phyloP scores from a whole-genome alignment of 2,329 filamentous ascomycete genomes.

The Endothia cerciana region DNA sequence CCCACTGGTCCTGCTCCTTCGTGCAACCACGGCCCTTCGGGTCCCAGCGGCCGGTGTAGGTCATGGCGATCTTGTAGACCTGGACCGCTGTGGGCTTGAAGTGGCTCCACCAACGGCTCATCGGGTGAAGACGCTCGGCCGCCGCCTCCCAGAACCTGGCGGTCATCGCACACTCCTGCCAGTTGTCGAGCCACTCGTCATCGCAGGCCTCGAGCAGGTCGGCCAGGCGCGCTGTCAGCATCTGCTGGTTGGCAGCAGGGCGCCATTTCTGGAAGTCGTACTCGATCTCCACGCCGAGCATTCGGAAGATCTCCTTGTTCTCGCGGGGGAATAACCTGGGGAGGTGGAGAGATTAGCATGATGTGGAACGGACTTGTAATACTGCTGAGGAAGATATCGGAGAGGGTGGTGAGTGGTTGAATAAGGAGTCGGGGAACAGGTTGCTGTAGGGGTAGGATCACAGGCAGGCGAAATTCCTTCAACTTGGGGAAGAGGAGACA shows the following conservation, averaged over 20 bases:
- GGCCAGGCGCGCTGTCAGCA: slow-evolving; percentile 15
- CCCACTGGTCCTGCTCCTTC: slow-evolving; percentile 19
- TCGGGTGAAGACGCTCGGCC: slow-evolving; percentile 15
- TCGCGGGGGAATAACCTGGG: slow-evolving; percentile 13
- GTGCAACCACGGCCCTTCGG: slow-evolving; percentile 20
- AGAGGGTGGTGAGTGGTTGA: background rate
- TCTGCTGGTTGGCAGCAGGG: slow-evolving; percentile 14
- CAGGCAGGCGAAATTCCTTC: too few species aligned
- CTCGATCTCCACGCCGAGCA: slow-evolving; percentile 19
- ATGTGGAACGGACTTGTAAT: too few species aligned
- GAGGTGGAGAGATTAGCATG: background rate
- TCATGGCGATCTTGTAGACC: slow-evolving; percentile 22
- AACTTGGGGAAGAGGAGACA: too few species aligned
- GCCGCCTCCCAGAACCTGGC: slow-evolving; percentile 18
- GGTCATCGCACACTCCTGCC: slow-evolving; percentile 21
- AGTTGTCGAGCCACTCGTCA: slow-evolving; percentile 27
- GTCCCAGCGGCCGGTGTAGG: slow-evolving; percentile 23
- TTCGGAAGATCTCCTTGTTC: slow-evolving; percentile 4
- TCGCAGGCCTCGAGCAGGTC: slow-evolving; percentile 25
- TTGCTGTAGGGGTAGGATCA: too few species aligned
- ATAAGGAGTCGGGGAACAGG: too few species aligned
- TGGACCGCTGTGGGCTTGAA: slow-evolving; percentile 8
- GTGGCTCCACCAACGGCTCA: slow-evolving; percentile 11
- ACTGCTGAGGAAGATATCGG: too few species aligned
- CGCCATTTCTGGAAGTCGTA: background rate